Evolutionary conservation across 1,284 basidiomycete genomes (phyloP).

Genomic region (Irpex sp.): DNA sequence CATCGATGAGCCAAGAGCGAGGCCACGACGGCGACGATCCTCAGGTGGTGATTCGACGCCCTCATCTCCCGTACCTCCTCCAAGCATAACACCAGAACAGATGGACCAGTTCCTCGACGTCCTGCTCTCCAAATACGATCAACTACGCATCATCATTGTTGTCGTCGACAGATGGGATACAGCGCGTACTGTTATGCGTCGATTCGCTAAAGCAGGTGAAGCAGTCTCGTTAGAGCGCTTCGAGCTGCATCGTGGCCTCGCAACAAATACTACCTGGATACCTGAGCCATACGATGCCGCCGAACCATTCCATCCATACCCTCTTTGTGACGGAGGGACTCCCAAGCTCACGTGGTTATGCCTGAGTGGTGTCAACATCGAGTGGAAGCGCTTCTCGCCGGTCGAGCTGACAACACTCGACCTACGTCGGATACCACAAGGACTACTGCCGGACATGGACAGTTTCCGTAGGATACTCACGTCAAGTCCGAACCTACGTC

Average conservation of each 20-base stretch:
- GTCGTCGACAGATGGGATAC: constrained; percentile 47
- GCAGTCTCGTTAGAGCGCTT: constrained; percentile 45
- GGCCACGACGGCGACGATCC: neutral
- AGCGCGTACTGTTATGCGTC: constrained; percentile 43
- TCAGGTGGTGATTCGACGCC: neutral
- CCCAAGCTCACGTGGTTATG: constrained; percentile 41
- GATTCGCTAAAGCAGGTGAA: constrained; percentile 33
- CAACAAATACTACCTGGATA: neutral
- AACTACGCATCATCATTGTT: constrained; percentile 51
- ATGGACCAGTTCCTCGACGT: constrained; percentile 41
- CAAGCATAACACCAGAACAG: constrained; percentile 30
- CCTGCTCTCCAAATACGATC: constrained; percentile 45
- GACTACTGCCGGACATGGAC: constrained; percentile 40
- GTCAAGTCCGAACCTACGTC: constrained; percentile 42
- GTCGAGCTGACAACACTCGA: constrained; percentile 53
- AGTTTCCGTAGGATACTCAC: constrained; percentile 48
- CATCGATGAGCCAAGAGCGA: constrained; percentile 27
- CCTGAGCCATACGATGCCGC: neutral
- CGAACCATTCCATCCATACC: neutral
- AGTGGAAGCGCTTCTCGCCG: constrained; percentile 45
- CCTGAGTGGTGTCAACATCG: constrained; percentile 50
- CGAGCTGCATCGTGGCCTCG: constrained; percentile 48
- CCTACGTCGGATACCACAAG: constrained; percentile 49
- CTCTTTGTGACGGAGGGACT: neutral
- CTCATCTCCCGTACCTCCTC: neutral